Conservation (phyloP, 352 stramenopile species). For the Chrysophaeum taylorii region DNA sequence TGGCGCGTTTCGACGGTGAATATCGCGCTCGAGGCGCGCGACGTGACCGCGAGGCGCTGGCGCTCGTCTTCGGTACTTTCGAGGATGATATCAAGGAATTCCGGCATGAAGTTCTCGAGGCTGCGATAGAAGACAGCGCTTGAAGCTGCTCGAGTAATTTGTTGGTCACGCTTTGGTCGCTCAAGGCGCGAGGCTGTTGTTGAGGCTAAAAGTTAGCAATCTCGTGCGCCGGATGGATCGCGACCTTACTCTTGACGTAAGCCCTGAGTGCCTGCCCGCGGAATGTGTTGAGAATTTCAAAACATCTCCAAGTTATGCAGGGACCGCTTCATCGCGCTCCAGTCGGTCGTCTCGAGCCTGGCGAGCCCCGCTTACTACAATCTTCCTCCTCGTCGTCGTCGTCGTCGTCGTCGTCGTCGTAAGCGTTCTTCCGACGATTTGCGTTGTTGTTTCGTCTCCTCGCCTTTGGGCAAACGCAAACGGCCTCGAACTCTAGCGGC, state of each 20-base stretch:
- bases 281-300: not conserved
- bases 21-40: not conserved
- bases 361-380: too few species aligned
- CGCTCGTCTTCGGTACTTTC: not conserved
- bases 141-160: not conserved
- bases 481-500: not conserved
- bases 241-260: not conserved
- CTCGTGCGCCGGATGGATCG: not conserved
- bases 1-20: not conserved
- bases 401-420: not conserved
- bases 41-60: not conserved
- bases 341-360: not conserved
- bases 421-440: not conserved
- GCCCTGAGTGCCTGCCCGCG: not conserved
- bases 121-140: not conserved
- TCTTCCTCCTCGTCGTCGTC: not conserved
- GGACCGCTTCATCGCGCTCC: not conserved
- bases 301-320: not conserved
- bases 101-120: not conserved
- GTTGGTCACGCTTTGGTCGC: not conserved
- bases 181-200: not conserved
- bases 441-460: not conserved
- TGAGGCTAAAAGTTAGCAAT: not conserved
- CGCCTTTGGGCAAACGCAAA: not conserved
- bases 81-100: not conserved